phyloP scores from a whole-genome alignment of 768 basidiomycete species.

The Termitomyces sp. region DNA sequence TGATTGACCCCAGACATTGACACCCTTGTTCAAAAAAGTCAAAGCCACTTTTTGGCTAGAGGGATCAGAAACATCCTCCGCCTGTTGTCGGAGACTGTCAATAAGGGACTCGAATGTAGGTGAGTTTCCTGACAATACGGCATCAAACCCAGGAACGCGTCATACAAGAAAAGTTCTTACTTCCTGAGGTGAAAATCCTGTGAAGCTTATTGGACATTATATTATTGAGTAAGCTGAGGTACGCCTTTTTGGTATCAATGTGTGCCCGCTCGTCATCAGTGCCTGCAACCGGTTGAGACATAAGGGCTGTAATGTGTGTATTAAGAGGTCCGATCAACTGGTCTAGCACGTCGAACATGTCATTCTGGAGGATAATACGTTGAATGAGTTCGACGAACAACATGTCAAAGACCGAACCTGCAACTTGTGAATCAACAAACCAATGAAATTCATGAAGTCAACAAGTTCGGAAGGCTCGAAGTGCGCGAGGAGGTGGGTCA shows the following conservation, averaged over 20 bases:
- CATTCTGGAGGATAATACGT: conserved; percentile 42
- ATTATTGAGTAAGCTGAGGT: conserved; percentile 74
- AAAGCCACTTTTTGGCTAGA: conserved; percentile 75
- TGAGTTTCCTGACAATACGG: conserved; percentile 27
- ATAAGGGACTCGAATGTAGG: conserved; percentile 72
- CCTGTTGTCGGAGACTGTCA: conserved; percentile 63
- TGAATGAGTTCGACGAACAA: neutral
- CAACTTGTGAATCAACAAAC: conserved; percentile 83
- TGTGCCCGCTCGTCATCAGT: conserved; percentile 84
- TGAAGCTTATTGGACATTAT: conserved; percentile 80
- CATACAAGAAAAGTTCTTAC: conserved; percentile 38
- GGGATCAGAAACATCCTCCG: conserved; percentile 73
- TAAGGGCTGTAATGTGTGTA: conserved; percentile 69
- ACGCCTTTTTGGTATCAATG: conserved; percentile 81
- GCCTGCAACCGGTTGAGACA: conserved; percentile 77
- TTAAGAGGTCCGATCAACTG: conserved; percentile 85
- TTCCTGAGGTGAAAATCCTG: conserved; percentile 79
- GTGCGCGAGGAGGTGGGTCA: conserved; percentile 84
- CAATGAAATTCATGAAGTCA: conserved; percentile 95
- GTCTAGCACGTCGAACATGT: conserved; percentile 85
- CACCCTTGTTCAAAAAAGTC: conserved; percentile 65
- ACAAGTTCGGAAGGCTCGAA: conserved; percentile 90
- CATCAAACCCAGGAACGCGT: neutral
- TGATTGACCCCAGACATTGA: conserved; percentile 63
- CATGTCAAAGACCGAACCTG: conserved; percentile 45